These are phyloP conservation scores for Brettanomyces bruxellensis DNA, from an alignment of 805 yeast genomes.

Conservation along the genomic window DNA sequence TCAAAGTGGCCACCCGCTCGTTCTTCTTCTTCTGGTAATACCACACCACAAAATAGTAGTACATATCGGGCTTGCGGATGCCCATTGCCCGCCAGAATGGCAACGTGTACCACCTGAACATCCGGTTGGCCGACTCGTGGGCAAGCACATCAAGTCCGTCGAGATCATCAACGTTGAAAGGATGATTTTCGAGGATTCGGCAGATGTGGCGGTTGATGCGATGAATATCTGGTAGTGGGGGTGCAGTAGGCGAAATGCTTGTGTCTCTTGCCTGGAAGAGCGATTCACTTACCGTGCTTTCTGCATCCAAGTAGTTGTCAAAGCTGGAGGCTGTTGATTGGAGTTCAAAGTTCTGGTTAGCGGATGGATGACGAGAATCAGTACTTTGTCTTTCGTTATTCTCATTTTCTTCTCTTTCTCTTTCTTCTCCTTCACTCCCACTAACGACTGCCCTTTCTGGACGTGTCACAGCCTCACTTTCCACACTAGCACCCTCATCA, in stretches of 20 bases:
- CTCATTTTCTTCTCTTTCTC: background rate
- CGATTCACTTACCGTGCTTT: background rate
- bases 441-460: background rate
- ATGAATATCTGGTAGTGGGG: slow-evolving; percentile 19
- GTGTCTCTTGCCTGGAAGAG: slow-evolving; percentile 4
- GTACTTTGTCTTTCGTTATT: background rate
- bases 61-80: slow-evolving; percentile 36
- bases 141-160: slow-evolving; percentile 39
- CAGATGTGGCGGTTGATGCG: slow-evolving; percentile 15
- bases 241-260: slow-evolving; percentile 11
- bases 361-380: no score
- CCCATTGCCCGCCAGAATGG: slow-evolving; percentile 54
- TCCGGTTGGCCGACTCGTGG: slow-evolving; percentile 24
- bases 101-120: slow-evolving; percentile 17
- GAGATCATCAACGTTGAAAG: slow-evolving; percentile 32
- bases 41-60: slow-evolving; percentile 40
- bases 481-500: background rate
- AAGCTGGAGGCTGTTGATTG: no score
- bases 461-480: background rate
- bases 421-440: background rate
- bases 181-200: slow-evolving; percentile 24
- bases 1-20: background rate
- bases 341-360: no score
- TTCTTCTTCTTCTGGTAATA: slow-evolving; percentile 22
- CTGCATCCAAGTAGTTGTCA: no score